A percentile compares a stretch with the other conserved stretches of the same genome.
These are phyloP conservation scores for Hibiscus mutabilis DNA, from an alignment of 345 rosid species.

Conservation along the genomic window DNA sequence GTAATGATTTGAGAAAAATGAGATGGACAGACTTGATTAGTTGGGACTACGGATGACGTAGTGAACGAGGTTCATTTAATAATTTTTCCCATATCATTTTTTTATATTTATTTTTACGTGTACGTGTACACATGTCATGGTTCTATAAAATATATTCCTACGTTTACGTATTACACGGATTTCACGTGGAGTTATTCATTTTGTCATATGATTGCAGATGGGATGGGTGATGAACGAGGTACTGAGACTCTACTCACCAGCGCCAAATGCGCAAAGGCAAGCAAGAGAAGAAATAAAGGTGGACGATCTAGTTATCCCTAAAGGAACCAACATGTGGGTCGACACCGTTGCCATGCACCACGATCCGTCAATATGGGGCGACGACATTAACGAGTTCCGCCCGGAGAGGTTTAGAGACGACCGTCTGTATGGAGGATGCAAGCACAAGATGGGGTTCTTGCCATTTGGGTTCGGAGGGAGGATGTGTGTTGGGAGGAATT, in stretches of 20 bases:
- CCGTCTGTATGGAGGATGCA: slow-evolving; percentile 65
- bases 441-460: slow-evolving; percentile 75
- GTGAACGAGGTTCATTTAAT: too few relatives aligned
- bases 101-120: not conserved
- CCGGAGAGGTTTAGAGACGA: slow-evolving; percentile 75
- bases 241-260: slow-evolving; percentile 63
- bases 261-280: slow-evolving; percentile 82
- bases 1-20: too few relatives aligned
- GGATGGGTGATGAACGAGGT: slow-evolving; percentile 90
- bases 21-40: too few relatives aligned
- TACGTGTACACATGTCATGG: not conserved
- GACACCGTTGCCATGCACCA: slow-evolving; percentile 87
- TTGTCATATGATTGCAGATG: slow-evolving; percentile 45
- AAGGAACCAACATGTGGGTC: slow-evolving; percentile 80
- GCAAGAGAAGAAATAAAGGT: slow-evolving; percentile 53
- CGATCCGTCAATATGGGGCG: slow-evolving; percentile 67
- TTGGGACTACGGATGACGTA: too few relatives aligned
- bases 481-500: slow-evolving; percentile 81
- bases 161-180: not conserved
- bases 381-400: slow-evolving; percentile 55
- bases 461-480: slow-evolving; percentile 96
- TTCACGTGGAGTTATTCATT: not conserved
- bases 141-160: not conserved
- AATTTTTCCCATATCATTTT: not conserved
- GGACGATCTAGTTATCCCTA: slow-evolving; percentile 38